Evolutionary conservation across 1,139 yeast genomes (phyloP).

Genomic region (Barnettozyma hawaiiensis): DNA sequence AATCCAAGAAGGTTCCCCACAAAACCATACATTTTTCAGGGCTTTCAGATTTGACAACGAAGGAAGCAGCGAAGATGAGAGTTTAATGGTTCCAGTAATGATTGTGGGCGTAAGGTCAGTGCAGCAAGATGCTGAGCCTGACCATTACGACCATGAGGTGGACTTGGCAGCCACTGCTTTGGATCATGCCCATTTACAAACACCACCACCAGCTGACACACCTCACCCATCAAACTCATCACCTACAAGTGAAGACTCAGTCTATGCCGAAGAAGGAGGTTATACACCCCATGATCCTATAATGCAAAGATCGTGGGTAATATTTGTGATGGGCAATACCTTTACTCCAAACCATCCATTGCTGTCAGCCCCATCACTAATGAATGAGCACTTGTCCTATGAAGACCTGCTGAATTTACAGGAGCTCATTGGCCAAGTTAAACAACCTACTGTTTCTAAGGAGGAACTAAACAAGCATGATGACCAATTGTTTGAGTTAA

Average conservation of each 20-base stretch:
- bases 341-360: constrained; percentile 45
- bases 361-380: constrained; percentile 39
- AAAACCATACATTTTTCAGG: constrained; percentile 40
- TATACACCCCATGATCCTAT: background rate
- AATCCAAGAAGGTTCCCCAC: background rate
- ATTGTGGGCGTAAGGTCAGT: constrained; percentile 53
- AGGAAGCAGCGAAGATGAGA: constrained; percentile 7
- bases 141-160: constrained; percentile 10
- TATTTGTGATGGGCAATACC: constrained; percentile 45
- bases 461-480: constrained; percentile 33
- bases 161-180: constrained; percentile 2
- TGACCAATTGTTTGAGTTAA: constrained; percentile 20
- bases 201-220: constrained; percentile 1
- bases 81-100: constrained; percentile 43
- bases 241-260: background rate
- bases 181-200: background rate
- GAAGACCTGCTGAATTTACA: constrained; percentile 43
- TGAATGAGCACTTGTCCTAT: constrained; percentile 44
- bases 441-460: constrained; percentile 38
- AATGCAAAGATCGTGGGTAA: constrained; percentile 40
- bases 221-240: background rate
- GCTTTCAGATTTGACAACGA: constrained; percentile 45
- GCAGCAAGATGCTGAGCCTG: constrained; percentile 10
- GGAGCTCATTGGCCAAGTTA: constrained; percentile 39
- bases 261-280: background rate